These are phyloP conservation scores for Phoenix dactylifera DNA, from an alignment of 176 grass and related monocot genomes.

Conservation along the genomic window DNA sequence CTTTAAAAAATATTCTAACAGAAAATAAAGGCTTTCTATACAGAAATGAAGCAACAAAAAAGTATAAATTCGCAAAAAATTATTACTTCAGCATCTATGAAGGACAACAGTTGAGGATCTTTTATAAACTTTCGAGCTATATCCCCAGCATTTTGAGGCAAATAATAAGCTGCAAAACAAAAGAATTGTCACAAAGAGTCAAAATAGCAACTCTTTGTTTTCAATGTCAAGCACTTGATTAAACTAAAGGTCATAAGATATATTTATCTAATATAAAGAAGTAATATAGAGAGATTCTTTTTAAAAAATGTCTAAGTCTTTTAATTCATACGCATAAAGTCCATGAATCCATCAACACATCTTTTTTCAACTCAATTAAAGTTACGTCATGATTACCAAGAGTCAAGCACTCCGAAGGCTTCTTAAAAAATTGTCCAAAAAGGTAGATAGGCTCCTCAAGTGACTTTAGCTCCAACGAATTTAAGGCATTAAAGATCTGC, in stretches of 20 bases:
- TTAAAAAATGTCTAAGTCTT: too few species aligned
- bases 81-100: conserved; percentile 98
- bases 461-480: conserved; percentile 88
- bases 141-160: conserved; percentile 88
- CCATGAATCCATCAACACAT: too few species aligned
- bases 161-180: conserved; percentile 68
- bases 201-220: conserved; percentile 1
- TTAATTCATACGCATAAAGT: too few species aligned
- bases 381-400: conserved; percentile 35
- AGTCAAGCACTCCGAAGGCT: conserved; percentile 89
- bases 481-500: conserved; percentile 86
- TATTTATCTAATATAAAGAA: too few species aligned
- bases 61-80: conserved; percentile 42
- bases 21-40: background rate
- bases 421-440: conserved; percentile 88
- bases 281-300: too few species aligned
- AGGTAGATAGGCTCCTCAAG: conserved; percentile 89
- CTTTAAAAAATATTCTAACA: background rate
- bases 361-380: background rate
- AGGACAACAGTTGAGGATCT: conserved; percentile 85
- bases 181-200: background rate
- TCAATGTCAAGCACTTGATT: too few species aligned
- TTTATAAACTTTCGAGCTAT: conserved; percentile 96
- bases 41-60: background rate
- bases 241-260: too few species aligned